A percentile compares a stretch with the other conserved stretches of the same genome.
These are phyloP conservation scores for Leishmania major DNA, from an alignment of 208 protist species.

Conservation along the genomic window DNA sequence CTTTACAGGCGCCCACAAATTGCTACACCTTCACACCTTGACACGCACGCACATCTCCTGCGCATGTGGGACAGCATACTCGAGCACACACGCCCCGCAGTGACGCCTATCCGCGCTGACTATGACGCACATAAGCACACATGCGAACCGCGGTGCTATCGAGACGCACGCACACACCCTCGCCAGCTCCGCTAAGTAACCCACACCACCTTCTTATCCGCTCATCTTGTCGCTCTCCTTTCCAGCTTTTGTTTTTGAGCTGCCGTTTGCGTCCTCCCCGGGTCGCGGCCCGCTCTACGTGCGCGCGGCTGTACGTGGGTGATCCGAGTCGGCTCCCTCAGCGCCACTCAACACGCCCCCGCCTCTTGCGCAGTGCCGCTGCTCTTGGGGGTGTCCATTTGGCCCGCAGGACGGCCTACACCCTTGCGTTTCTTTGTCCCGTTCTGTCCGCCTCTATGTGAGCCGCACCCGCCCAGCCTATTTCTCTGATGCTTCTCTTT, in stretches of 20 bases:
- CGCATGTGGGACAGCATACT: no score
- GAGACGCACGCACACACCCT: neutral
- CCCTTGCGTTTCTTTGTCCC: neutral
- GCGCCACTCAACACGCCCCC: neutral
- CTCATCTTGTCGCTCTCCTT: neutral
- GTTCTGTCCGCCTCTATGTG: neutral
- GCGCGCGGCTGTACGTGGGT: neutral
- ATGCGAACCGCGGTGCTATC: neutral
- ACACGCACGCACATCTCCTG: neutral
- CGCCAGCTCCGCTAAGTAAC: neutral
- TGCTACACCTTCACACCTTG: neutral
- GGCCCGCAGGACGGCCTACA: neutral
- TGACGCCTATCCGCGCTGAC: no score
- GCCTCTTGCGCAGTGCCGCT: neutral
- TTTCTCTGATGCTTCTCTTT: neutral
- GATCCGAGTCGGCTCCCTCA: neutral
- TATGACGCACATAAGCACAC: no score
- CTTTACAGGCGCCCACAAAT: neutral
- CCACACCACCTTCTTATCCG: neutral
- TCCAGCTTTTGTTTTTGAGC: constrained; percentile 11
- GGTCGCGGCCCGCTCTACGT: neutral
- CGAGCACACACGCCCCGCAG: no score
- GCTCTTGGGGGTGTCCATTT: neutral
- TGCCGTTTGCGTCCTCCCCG: neutral
- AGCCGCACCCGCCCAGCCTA: neutral